These are phyloP conservation scores for Uncinocarpus reesii DNA, from an alignment of 2,329 filamentous ascomycete species.

Conservation along the genomic window DNA sequence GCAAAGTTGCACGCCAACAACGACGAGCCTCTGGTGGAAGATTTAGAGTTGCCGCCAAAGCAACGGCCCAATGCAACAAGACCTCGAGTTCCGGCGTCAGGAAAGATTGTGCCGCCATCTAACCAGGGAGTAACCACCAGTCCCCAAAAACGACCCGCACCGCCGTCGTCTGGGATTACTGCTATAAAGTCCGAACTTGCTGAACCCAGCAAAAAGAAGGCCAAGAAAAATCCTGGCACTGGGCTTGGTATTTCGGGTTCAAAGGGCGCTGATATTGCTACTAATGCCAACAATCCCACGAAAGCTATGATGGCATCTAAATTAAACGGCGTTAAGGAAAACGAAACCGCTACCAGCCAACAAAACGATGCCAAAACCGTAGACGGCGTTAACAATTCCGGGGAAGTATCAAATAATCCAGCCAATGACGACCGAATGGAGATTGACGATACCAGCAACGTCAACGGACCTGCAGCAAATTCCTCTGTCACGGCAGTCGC, in stretches of 20 bases:
- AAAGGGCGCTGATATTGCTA: constrained; percentile 17
- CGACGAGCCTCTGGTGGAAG: constrained; percentile 76
- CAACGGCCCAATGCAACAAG: constrained; percentile 51
- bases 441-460: constrained; percentile 1
- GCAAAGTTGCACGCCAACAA: constrained; percentile 76
- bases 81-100: constrained; percentile 38
- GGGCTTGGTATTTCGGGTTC: constrained; percentile 23
- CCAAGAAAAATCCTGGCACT: constrained; percentile 33
- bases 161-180: constrained; percentile 9
- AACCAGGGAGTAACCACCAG: constrained; percentile 9
- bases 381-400: neutral
- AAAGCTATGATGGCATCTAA: constrained; percentile 5
- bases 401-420: neutral
- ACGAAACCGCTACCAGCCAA: neutral
- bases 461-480: neutral
- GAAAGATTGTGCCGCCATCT: constrained; percentile 33
- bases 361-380: neutral
- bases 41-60: constrained; percentile 88
- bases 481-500: neutral
- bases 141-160: constrained; percentile 15
- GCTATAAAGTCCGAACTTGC: constrained; percentile 22
- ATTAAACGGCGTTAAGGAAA: constrained; percentile 2
- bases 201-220: constrained; percentile 36
- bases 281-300: neutral
- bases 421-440: constrained; percentile 8